Evolutionary conservation across 441 rosid genomes (phyloP).

Genomic region (Biscutella laevigata): DNA sequence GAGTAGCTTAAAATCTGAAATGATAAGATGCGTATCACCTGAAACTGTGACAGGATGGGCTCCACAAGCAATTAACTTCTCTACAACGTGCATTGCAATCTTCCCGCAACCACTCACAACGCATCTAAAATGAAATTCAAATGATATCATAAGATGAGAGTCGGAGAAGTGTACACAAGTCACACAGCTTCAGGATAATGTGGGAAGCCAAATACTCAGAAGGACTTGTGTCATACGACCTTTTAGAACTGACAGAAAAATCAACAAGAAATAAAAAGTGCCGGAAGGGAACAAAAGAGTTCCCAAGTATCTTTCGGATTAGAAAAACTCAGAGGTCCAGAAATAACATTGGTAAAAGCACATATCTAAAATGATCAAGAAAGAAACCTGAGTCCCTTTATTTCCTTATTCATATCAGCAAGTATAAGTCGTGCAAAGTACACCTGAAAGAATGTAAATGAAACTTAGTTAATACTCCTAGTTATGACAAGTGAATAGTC

Average conservation of each 20-base stretch:
- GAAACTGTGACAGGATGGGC: slow-evolving; percentile 89
- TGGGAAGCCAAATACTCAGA: neutral
- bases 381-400: slow-evolving; percentile 81
- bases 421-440: slow-evolving; percentile 93
- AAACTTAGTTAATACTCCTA: neutral
- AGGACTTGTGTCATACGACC: neutral
- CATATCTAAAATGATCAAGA: slow-evolving; percentile 12
- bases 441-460: slow-evolving; percentile 49
- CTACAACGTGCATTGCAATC: slow-evolving; percentile 96
- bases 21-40: slow-evolving; percentile 38
- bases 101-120: slow-evolving; percentile 96
- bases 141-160: slow-evolving; percentile 18
- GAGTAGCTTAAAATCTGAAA: neutral
- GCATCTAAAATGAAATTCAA: slow-evolving; percentile 41
- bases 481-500: neutral
- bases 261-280: neutral
- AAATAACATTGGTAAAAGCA: neutral
- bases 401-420: slow-evolving; percentile 89
- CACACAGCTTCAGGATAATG: neutral
- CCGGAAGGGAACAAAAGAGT: neutral
- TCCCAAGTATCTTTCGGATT: slow-evolving; percentile 10
- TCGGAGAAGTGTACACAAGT: slow-evolving; percentile 1
- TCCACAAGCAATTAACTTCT: slow-evolving; percentile 93
- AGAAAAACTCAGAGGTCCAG: neutral
- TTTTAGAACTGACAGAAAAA: neutral